These are phyloP conservation scores for Aspergillus sclerotiicarbonarius DNA, from an alignment of 495 filamentous ascomycete species.

Conservation along the genomic window DNA sequence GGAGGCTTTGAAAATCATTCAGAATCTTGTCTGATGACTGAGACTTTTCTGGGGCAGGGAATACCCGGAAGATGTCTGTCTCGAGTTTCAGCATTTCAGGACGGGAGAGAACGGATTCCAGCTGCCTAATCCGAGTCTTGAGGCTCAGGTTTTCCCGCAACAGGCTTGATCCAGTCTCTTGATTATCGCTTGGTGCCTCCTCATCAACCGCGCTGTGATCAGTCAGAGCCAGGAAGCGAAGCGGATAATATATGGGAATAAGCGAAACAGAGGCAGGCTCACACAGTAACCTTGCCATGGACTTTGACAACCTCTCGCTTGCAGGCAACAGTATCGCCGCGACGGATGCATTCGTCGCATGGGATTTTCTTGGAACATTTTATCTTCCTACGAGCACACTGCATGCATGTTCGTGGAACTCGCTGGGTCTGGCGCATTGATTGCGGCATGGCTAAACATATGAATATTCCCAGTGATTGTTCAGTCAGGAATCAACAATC, in stretches of 20 bases:
- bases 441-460: not conserved
- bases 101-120: not conserved
- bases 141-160: not conserved
- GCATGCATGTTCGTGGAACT: constrained; percentile 1
- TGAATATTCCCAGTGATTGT: not conserved
- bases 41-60: not conserved
- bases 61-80: not conserved
- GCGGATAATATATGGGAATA: not conserved
- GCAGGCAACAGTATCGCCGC: not conserved
- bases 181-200: not conserved
- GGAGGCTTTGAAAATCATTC: not conserved
- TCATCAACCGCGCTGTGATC: not conserved
- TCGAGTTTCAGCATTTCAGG: not conserved
- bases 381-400: constrained; percentile 3
- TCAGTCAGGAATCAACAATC: not conserved
- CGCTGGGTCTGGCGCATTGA: constrained; percentile 7
- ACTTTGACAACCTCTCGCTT: constrained; percentile 4
- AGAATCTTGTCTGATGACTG: not conserved
- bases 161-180: not conserved
- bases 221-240: not conserved
- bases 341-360: constrained; percentile 3
- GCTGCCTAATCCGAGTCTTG: not conserved
- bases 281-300: constrained; percentile 7
- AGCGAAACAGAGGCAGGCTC: not conserved
- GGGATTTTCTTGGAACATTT: constrained; percentile 9